phyloP scores from a whole-genome alignment of 495 filamentous ascomycete genomes.

The Xylaria castorea region DNA sequence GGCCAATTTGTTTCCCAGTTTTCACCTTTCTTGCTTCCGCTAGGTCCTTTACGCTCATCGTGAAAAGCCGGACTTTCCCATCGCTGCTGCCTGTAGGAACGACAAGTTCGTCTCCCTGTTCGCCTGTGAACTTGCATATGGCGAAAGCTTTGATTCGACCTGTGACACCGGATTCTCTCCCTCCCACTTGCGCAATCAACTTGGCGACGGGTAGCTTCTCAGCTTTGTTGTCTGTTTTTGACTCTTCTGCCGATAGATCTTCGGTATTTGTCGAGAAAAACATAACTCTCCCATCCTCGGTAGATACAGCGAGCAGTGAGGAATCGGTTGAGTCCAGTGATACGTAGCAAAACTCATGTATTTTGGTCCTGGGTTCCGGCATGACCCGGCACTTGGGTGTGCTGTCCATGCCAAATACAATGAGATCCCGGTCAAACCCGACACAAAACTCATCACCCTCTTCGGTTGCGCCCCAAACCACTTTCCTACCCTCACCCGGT shows the following conservation, averaged over 20 bases:
- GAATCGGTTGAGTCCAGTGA: constrained; percentile 52
- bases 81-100: constrained; percentile 84
- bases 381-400: constrained; percentile 74
- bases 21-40: constrained; percentile 35
- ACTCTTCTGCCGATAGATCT: constrained; percentile 35
- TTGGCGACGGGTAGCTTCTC: constrained; percentile 56
- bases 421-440: constrained; percentile 82
- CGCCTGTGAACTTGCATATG: constrained; percentile 58
- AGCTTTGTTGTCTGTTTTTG: constrained; percentile 29
- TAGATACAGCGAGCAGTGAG: constrained; percentile 76
- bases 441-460: constrained; percentile 84
- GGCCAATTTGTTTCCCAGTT: constrained; percentile 65
- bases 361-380: constrained; percentile 73
- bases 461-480: constrained; percentile 76
- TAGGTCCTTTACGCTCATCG: constrained; percentile 54
- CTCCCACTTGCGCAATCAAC: constrained; percentile 79
- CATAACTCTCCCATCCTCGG: constrained; percentile 87
- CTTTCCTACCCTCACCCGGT: constrained; percentile 81
- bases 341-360: constrained; percentile 82
- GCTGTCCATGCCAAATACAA: constrained; percentile 88
- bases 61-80: constrained; percentile 80
- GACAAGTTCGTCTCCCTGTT: constrained; percentile 53
- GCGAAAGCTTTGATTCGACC: constrained; percentile 90
- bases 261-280: constrained; percentile 74
- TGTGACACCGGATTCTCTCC: constrained; percentile 66